These are phyloP conservation scores for Chrysanthemum seticuspe DNA, from an alignment of 129 eudicot genomes.

Conservation along the genomic window DNA sequence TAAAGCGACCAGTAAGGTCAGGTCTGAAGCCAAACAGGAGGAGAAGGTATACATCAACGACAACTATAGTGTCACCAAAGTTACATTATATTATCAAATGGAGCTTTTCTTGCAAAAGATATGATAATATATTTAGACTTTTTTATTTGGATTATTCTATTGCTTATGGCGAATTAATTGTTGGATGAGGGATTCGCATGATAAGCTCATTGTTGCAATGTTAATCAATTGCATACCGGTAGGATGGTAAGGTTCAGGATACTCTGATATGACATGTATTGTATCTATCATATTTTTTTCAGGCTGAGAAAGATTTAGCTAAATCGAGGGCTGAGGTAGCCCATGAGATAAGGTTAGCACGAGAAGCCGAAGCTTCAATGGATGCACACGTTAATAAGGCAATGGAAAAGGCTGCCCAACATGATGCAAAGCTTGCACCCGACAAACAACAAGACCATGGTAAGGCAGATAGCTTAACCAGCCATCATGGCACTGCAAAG, in stretches of 20 bases:
- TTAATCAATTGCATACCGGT: neutral
- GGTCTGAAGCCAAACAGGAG: constrained; percentile 67
- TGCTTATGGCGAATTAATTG: neutral
- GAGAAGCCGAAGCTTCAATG: constrained; percentile 79
- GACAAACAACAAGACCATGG: neutral
- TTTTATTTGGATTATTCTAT: too few species aligned
- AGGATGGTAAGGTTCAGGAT: neutral
- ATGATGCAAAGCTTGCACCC: constrained; percentile 39
- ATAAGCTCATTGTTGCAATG: neutral
- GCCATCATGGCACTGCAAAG: neutral
- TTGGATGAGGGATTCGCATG: neutral
- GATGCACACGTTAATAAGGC: constrained; percentile 76
- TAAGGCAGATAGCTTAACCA: constrained; percentile 1
- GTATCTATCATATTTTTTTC: neutral
- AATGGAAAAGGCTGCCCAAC: constrained; percentile 46
- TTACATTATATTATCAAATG: too few species aligned
- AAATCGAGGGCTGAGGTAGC: constrained; percentile 59
- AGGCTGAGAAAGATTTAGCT: constrained; percentile 65
- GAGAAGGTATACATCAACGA: constrained; percentile 47
- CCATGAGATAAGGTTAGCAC: constrained; percentile 69
- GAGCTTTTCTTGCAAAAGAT: too few species aligned
- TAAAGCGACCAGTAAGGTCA: constrained; percentile 55
- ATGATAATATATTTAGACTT: too few species aligned
- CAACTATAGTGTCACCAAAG: neutral
- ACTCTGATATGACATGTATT: neutral